Evolutionary conservation across 176 grass and related monocot genomes (phyloP).

Genomic region (Lolium perenne): DNA sequence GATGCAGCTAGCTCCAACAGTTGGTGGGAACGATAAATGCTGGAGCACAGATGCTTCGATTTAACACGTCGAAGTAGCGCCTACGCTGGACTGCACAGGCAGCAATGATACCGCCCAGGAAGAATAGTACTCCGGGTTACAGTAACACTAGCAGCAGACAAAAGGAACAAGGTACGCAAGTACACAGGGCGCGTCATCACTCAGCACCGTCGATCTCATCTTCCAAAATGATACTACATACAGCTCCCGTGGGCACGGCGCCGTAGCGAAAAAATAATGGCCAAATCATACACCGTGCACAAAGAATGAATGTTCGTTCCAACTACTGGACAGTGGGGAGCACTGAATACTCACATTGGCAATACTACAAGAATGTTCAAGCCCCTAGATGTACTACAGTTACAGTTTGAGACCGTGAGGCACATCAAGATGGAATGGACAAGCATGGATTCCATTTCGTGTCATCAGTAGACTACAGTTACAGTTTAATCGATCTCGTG

Average conservation of each 20-base stretch:
- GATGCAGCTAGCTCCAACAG: neutral
- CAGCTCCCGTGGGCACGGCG: neutral
- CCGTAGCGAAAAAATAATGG: neutral
- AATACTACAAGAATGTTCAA: constrained; percentile 29
- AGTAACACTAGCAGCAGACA: constrained; percentile 22
- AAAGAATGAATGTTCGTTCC: neutral
- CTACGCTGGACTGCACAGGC: neutral
- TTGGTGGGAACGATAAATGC: constrained; percentile 29
- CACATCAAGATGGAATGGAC: too few relatives aligned
- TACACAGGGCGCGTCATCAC: constrained; percentile 16
- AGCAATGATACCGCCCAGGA: constrained; percentile 20
- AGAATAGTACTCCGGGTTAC: constrained; percentile 13
- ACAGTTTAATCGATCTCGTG: neutral
- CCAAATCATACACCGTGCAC: constrained; percentile 21
- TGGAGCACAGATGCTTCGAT: constrained; percentile 15
- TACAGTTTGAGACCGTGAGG: neutral
- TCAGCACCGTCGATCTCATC: constrained; percentile 19
- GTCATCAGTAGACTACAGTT: neutral
- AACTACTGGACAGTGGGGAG: neutral
- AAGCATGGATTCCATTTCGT: too few relatives aligned
- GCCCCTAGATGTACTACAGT: neutral
- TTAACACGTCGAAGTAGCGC: neutral
- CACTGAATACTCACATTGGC: neutral
- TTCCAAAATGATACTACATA: constrained; percentile 1
- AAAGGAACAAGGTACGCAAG: constrained; percentile 19